A percentile compares a stretch with the other conserved stretches of the same genome.
Evolutionary conservation across 495 filamentous ascomycete species (phyloP).

Genomic region (Cercophora samala): DNA sequence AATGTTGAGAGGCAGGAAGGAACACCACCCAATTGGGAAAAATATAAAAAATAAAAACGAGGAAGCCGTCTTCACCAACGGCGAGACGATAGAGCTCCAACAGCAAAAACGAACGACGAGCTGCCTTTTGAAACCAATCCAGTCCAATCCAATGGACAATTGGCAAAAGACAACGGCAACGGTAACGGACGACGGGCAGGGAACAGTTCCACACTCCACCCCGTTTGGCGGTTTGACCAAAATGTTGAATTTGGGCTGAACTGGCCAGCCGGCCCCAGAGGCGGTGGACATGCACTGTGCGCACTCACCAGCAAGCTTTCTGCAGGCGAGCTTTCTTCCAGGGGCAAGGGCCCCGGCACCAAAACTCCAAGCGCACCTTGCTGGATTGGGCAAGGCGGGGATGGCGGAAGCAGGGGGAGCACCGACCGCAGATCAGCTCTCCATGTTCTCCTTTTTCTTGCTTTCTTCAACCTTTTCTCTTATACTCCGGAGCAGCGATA

Average conservation of each 20-base stretch:
- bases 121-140: conserved; percentile 1
- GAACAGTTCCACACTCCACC: conserved; percentile 16
- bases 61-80: neutral
- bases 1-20: neutral
- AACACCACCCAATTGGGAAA: neutral
- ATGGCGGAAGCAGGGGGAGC: neutral
- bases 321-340: conserved; percentile 1
- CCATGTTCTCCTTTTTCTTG: conserved; percentile 8
- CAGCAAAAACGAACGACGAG: conserved; percentile 9
- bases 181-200: conserved; percentile 4
- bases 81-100: neutral
- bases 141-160: conserved; percentile 6
- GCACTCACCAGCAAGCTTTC: neutral
- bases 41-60: neutral
- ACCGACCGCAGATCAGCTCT: neutral
- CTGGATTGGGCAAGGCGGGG: neutral
- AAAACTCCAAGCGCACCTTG: neutral
- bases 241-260: conserved; percentile 25
- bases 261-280: neutral
- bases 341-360: neutral
- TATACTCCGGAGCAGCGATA: too few relatives aligned
- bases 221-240: conserved; percentile 17
- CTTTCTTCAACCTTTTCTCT: neutral
- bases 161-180: conserved; percentile 7
- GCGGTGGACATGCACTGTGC: conserved; percentile 2